Base-by-base conservation (phyloP, 176 grass and related monocot genomes). In the Dendrocalamus sinicus region DNA sequence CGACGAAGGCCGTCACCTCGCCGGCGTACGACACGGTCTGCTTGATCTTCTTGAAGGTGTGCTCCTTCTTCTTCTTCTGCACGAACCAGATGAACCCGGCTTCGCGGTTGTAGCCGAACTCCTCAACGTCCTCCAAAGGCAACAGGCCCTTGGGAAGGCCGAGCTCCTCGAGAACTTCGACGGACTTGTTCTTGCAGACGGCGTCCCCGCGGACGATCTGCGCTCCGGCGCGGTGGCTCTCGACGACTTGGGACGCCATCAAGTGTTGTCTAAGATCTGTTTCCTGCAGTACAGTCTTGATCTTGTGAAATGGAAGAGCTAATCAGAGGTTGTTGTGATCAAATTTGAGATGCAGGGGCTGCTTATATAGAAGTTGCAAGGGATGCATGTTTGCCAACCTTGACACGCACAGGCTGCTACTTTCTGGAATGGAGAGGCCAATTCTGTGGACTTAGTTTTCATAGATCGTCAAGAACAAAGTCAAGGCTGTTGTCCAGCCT, bases 31-130 rank as follows among this genome's bases (percentile, higher is more conserved):
- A 85, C 20, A 85, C 83, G 0, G 35, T 78, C 50, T 85, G 73
- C 63, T 78, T 85, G 48, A 85, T 70, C 83, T 78, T 85, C 19
- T 76, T 84, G 71, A 84, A 84, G 0, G 82, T 75, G 71, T 84
- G 58, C 9, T 84, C 82, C 5, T 52, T 67, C 60, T 75, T 66
- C 59, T 44, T 44, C 43, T 44, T 44, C 6, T 44, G 70, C 9
- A 88, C 10, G 0, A 89, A 4, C 87, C 81, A 89, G 20, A 84
- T 79, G 76, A 89, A 89, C 7, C 81, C 59, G 0, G 46, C 58
- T 0, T 3, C 76, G 0, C 76, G 67, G 35, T 84, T 89, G 57
- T 84, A 73, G 4, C 87, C 81, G 8, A 89, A 84, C 87, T 89
- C 87, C 59, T 84, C 67, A 11, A 85, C 75, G 46, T 84, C 60